phyloP scores from a whole-genome alignment of 2,329 filamentous ascomycete species.

The Colletotrichum sojae region DNA sequence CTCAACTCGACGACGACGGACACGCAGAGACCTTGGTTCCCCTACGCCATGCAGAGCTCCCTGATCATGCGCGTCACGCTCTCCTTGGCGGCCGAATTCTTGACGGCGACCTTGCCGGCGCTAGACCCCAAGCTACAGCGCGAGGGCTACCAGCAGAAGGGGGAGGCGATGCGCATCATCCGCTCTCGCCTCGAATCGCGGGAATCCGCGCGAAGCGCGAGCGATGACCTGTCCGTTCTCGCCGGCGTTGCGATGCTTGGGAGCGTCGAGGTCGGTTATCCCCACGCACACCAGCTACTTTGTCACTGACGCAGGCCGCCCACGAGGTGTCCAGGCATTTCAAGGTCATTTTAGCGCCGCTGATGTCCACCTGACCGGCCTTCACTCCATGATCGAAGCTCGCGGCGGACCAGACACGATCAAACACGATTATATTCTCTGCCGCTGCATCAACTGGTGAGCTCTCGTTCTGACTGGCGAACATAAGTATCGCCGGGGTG shows the following conservation, averaged over 20 bases:
- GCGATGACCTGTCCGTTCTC: slow-evolving; percentile 30
- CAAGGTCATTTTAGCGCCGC: slow-evolving; percentile 39
- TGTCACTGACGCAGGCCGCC: neutral
- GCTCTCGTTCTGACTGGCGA: neutral
- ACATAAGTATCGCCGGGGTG: no score
- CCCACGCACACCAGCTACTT: neutral
- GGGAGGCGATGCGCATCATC: slow-evolving; percentile 39
- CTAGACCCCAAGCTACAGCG: slow-evolving; percentile 31
- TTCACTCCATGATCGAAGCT: slow-evolving; percentile 37
- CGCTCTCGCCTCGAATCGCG: slow-evolving; percentile 21
- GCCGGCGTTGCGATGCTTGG: slow-evolving; percentile 37
- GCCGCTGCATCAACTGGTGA: slow-evolving; percentile 42
- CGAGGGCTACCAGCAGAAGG: slow-evolving; percentile 40
- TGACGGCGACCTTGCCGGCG: slow-evolving; percentile 31
- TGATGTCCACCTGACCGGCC: slow-evolving; percentile 37
- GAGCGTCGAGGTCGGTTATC: slow-evolving; percentile 35
- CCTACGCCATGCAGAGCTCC: slow-evolving; percentile 41
- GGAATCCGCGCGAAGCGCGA: slow-evolving; percentile 6
- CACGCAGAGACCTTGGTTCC: slow-evolving; percentile 41
- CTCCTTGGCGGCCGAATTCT: slow-evolving; percentile 39
- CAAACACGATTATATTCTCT: slow-evolving; percentile 41
- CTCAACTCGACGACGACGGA: slow-evolving; percentile 38
- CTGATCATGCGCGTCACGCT: slow-evolving; percentile 41
- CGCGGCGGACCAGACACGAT: slow-evolving; percentile 39
- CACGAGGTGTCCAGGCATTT: slow-evolving; percentile 32